Base-by-base conservation (phyloP, 1,284 basidiomycete genomes). In the Papiliotrema laurentii region DNA sequence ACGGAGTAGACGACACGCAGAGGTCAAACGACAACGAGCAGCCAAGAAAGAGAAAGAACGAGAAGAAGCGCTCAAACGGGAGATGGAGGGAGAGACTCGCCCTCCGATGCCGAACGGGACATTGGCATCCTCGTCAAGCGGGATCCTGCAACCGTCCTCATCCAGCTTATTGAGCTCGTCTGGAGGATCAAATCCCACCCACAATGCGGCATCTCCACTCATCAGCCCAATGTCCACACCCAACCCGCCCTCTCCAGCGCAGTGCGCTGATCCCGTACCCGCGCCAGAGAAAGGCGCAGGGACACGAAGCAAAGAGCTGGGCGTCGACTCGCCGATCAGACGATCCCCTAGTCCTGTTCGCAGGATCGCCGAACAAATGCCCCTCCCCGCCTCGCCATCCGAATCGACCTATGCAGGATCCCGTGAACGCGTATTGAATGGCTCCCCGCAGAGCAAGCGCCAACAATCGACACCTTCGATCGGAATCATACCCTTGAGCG, bases 1-100 rank as follows among this genome's bases (percentile, higher is more conserved):
- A 26, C 82, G 89, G 58, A 91, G 90, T 59, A 77, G 90, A 56
- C 83, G 87, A 55, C 90, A 97, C 69, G 86, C 89, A 2, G 90
- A 97, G 75, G 80, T 77, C 25, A 81, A 81, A 63, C 76, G 77
- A 45, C 77, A 74, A 43, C 59, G 71, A 40, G 69, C 70, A 26
- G 66, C 66, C 18, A 53, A 66, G 16, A 69, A 69, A 49, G 69
- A 69, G 30, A 64, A 59, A 37, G 63, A 69, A 41, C 61, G 66
- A 46, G 61, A 67, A 5, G 65, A 58, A 44, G 56, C 53, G 33
- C 37, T 30, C 7, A 9, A 47, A 54, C 58, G 26, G 45, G 48
- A 35, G 56, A 56, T 49, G 35, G 63, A 44, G 47, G 18, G 26
- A 4, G 22, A 22, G 38, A 28, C 25, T 10, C 19, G 9, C 24